Percentiles rank a stretch among this genome's conserved stretches.
Evolutionary conservation across 208 protist genomes (phyloP).

Genomic region (Trypanosoma avium): DNA sequence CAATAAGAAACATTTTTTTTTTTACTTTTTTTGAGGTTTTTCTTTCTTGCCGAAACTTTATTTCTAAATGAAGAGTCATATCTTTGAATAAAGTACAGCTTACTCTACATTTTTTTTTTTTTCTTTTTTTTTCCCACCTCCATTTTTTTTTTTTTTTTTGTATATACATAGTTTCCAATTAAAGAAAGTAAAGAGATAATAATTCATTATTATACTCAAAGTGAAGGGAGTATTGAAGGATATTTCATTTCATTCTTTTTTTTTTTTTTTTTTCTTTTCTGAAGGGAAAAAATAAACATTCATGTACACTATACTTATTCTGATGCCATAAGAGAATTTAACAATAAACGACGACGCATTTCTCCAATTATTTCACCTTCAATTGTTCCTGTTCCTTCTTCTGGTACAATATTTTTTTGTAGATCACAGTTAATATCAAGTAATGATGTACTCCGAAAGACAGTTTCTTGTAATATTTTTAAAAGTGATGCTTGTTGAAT

Average conservation of each 20-base stretch:
- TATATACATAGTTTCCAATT: neutral
- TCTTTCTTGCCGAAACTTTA: neutral
- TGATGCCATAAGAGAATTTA: conserved; percentile 48
- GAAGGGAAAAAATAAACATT: neutral
- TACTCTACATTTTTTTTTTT: neutral
- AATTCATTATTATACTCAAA: too few species aligned
- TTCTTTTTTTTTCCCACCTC: too few species aligned
- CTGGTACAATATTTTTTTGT: conserved; percentile 8
- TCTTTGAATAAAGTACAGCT: neutral
- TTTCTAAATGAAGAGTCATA: too few species aligned
- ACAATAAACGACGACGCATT: conserved; percentile 44
- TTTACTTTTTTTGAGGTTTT: too few species aligned
- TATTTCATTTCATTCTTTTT: too few species aligned
- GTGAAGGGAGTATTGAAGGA: too few species aligned
- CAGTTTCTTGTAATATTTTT: conserved; percentile 31
- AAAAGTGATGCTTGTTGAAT: conserved; percentile 26
- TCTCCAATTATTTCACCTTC: conserved; percentile 26
- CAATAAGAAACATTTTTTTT: neutral
- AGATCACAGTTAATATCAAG: conserved; percentile 36
- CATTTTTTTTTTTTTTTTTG: neutral
- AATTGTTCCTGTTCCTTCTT: conserved; percentile 9
- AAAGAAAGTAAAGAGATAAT: too few species aligned
- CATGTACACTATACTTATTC: neutral
- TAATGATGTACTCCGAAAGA: conserved; percentile 33
- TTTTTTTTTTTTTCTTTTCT: conserved; percentile 3